Evolutionary conservation across 2,329 filamentous ascomycete species (phyloP), one percentile per base, ranked within the genome.

Genomic region (Beauveria brongniartii): DNA sequence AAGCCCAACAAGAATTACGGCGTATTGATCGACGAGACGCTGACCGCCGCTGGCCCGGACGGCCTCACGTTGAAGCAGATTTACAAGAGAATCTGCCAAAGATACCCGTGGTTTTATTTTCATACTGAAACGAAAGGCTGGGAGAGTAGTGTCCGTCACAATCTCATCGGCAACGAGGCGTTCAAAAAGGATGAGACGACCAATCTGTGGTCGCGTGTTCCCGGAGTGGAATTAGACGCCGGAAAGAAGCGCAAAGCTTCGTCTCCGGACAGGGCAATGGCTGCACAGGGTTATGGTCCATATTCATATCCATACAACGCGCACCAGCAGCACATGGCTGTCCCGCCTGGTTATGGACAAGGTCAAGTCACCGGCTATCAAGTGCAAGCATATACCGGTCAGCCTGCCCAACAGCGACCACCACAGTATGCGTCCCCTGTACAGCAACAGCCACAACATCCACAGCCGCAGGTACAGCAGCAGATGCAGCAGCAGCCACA

Each of bases 121-220:
- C 77, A 75, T 59, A 81, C 82, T 20, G 82, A 83, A 67, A 85
- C 83, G 6, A 86, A 84, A 68, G 83, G 83, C n/a, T 86, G 83
- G 83, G 82, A 86, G 69, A 85, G 82, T 65, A 85, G 82, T 66
- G 83, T 86, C n/a, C 80, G 83, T 1, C 83, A 86, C 66, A 86
- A 85, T 61, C 76, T 86, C 30, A 84, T 85, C 65, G 82, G 82
- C 2, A 85, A 85, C 68, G 80, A 82, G 64, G 83, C 82, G 7
- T 86, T 86, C 68, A 77, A 75, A 64, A 86, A 85, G 69, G 79
- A 82, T 63, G 81, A 84, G 43, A 76, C 78, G 30, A 82, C 79
- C 1, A 78, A 81, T 48, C 72, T 82, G 22, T 86, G 83, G 83
- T 79, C 76, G 62, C 81, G 83, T 41, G 80, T 84, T 24, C 80